A percentile compares a stretch with the other conserved stretches of the same genome.
Conservation (phyloP, 2,329 filamentous ascomycete genomes). For the Pseudogymnoascus sp. region DNA sequence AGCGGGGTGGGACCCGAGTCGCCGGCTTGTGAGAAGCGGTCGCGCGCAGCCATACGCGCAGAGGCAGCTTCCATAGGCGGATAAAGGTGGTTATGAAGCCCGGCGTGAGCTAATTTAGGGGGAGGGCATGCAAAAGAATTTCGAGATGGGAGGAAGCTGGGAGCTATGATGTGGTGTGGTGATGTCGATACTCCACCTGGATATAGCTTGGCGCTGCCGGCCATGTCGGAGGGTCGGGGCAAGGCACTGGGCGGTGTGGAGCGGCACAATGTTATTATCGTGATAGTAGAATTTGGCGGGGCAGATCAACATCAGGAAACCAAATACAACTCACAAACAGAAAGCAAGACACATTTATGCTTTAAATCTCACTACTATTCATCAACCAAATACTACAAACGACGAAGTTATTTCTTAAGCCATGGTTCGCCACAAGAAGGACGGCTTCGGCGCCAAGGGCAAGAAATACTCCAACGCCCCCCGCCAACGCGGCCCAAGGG, state of each 20-base stretch:
- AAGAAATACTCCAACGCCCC: conserved; percentile 60
- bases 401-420: neutral
- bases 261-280: neutral
- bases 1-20: conserved; percentile 76
- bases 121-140: conserved; percentile 1
- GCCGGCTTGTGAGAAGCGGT: conserved; percentile 81
- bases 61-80: conserved; percentile 80
- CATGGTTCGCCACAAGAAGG: conserved; percentile 97
- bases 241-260: neutral
- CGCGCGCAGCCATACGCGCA: conserved; percentile 87
- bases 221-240: neutral
- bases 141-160: neutral
- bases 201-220: conserved; percentile 1
- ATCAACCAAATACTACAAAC: neutral
- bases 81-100: conserved; percentile 3
- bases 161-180: conserved; percentile 11
- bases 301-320: neutral
- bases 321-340: neutral
- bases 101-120: neutral
- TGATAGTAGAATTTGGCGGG: conserved; percentile 6
- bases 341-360: neutral
- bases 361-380: neutral
- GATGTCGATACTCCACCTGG: conserved; percentile 4
- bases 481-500: conserved; percentile 45
- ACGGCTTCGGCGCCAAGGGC: conserved; percentile 57